A percentile compares a stretch with the other conserved stretches of the same genome.
phyloP scores from a whole-genome alignment of 1,284 basidiomycete genomes.

The Thelephora terrestris region DNA sequence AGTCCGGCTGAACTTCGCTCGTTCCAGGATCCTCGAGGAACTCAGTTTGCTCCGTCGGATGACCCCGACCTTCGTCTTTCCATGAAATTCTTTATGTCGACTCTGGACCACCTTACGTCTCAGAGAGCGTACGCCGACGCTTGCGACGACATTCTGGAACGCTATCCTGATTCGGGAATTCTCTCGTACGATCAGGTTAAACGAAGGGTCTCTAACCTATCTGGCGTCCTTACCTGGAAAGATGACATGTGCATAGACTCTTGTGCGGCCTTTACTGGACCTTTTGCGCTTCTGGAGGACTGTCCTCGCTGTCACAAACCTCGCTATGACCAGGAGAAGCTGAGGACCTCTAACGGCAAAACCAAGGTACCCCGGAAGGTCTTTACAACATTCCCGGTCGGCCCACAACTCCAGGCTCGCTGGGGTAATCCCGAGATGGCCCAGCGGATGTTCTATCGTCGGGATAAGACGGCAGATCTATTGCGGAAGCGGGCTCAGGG shows the following conservation, averaged over 20 bases:
- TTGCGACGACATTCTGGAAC: slow-evolving; percentile 6
- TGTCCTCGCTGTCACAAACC: slow-evolving; percentile 17
- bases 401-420: slow-evolving; percentile 18
- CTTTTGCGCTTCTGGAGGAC: slow-evolving; percentile 11
- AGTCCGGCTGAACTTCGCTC: too few species aligned
- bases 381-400: slow-evolving; percentile 18
- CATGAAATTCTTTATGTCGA: slow-evolving; percentile 9
- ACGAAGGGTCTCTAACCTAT: slow-evolving; percentile 12
- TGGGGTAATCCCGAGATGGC: slow-evolving; percentile 9
- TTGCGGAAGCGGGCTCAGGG: slow-evolving; percentile 13
- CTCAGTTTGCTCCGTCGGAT: too few species aligned
- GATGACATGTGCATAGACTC: slow-evolving; percentile 23
- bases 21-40: too few species aligned
- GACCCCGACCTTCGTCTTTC: too few species aligned
- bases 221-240: slow-evolving; percentile 15
- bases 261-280: slow-evolving; percentile 20
- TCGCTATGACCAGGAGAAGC: slow-evolving; percentile 13
- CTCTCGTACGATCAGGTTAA: slow-evolving; percentile 19
- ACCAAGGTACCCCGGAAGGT: slow-evolving; percentile 10
- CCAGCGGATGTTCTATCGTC: slow-evolving; percentile 10
- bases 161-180: slow-evolving; percentile 12
- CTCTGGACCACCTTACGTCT: too few species aligned
- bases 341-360: slow-evolving; percentile 8
- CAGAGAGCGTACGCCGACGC: too few species aligned
- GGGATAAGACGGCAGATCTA: slow-evolving; percentile 3